Evolutionary conservation across 495 filamentous ascomycete genomes (phyloP).

Genomic region (Xylaria acuta): DNA sequence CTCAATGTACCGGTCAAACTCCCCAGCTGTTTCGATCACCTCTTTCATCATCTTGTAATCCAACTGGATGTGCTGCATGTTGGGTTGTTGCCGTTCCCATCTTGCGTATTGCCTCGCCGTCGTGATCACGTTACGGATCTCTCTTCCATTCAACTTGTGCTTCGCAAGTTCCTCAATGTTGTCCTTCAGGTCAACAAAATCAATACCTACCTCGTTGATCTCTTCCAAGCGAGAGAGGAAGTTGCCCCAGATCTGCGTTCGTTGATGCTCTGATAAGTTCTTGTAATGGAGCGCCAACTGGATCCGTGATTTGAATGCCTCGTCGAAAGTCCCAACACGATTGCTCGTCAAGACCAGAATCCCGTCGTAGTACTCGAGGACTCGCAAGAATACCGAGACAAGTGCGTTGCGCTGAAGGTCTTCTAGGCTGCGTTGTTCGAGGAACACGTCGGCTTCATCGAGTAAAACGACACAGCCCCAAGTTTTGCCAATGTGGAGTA

Average conservation of each 20-base stretch:
- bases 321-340: conserved; percentile 37
- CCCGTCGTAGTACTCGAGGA: conserved; percentile 59
- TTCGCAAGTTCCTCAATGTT: conserved; percentile 15
- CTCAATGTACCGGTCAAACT: conserved; percentile 27
- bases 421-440: conserved; percentile 47
- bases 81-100: conserved; percentile 19
- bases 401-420: conserved; percentile 57
- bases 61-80: conserved; percentile 9
- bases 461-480: conserved; percentile 42
- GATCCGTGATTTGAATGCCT: conserved; percentile 48
- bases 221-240: conserved; percentile 39
- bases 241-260: conserved; percentile 47
- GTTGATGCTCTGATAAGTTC: conserved; percentile 35
- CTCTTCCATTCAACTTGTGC: conserved; percentile 47
- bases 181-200: conserved; percentile 35
- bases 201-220: conserved; percentile 29
- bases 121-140: conserved; percentile 16
- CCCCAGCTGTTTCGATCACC: conserved; percentile 32
- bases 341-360: conserved; percentile 46
- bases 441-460: conserved; percentile 42
- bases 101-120: conserved; percentile 34
- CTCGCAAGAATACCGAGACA: conserved; percentile 59
- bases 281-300: conserved; percentile 51
- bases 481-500: conserved; percentile 48
- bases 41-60: conserved; percentile 32